Conservation (phyloP, 805 yeast genomes). For the Ogataea salicorniae region DNA sequence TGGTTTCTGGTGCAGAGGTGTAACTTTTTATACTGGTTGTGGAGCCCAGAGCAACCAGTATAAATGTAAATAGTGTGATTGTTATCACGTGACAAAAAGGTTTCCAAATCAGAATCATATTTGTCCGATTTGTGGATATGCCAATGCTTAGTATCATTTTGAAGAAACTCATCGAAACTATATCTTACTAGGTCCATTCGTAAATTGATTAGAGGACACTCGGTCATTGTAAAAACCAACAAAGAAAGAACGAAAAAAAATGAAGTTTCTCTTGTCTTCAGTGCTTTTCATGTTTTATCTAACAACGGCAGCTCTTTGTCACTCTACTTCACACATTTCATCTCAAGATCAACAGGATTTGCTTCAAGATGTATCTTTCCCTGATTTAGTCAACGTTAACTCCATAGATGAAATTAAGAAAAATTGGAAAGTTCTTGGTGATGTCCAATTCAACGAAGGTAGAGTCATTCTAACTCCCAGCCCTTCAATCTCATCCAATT, state of each 20-base stretch:
- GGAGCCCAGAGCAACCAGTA: too few relatives aligned
- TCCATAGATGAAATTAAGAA: conserved; percentile 33
- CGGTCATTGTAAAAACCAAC: too few relatives aligned
- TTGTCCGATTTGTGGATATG: too few relatives aligned
- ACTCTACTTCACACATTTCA: conserved; percentile 1
- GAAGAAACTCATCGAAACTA: too few relatives aligned
- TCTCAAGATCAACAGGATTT: conserved; percentile 1
- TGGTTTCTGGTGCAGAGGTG: too few relatives aligned
- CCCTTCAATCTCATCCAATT: conserved; percentile 21
- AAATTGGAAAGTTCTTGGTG: conserved; percentile 39
- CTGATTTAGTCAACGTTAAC: conserved; percentile 20
- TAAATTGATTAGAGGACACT: too few relatives aligned
- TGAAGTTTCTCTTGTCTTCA: neutral
- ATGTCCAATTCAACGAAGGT: conserved; percentile 43
- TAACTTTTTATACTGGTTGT: too few relatives aligned
- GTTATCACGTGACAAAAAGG: too few relatives aligned
- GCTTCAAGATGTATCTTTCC: conserved; percentile 17
- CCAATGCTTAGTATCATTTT: too few relatives aligned
- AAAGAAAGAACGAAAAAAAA: neutral
- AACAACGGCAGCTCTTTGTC: neutral
- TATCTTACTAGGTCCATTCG: too few relatives aligned
- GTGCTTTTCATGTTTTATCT: neutral
- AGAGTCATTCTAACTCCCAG: conserved; percentile 48
- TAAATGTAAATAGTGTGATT: too few relatives aligned
- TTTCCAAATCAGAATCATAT: too few relatives aligned